These are phyloP conservation scores for Tetracladium setigerum DNA, from an alignment of 495 filamentous ascomycete genomes.

Conservation along the genomic window DNA sequence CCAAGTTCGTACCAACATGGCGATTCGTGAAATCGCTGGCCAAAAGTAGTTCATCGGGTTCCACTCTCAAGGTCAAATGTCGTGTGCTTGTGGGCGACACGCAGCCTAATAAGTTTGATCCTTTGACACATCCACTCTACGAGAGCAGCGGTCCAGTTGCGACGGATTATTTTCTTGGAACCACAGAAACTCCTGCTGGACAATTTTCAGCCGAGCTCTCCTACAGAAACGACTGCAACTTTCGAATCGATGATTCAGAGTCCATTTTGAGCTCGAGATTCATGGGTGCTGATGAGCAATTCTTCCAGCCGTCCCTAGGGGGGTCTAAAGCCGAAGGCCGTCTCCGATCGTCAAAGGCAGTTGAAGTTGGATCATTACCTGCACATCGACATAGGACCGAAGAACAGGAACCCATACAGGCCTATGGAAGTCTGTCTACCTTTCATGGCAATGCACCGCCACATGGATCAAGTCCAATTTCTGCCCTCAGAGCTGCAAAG, in stretches of 20 bases:
- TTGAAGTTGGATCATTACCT: constrained; percentile 72
- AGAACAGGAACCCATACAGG: constrained; percentile 60
- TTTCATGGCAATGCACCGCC: constrained; percentile 77
- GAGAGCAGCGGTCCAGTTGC: constrained; percentile 57
- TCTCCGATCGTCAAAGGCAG: constrained; percentile 30
- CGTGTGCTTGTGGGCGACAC: constrained; percentile 58
- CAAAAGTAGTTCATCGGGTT: constrained; percentile 51
- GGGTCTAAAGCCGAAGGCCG: constrained; percentile 18
- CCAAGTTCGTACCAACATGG: constrained; percentile 80
- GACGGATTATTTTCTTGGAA: constrained; percentile 69
- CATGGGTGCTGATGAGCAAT: constrained; percentile 84
- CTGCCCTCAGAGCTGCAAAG: constrained; percentile 65
- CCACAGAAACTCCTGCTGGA: constrained; percentile 79
- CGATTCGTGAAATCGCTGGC: constrained; percentile 70
- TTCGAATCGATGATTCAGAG: constrained; percentile 86
- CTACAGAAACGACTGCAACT: constrained; percentile 82
- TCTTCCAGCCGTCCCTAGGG: constrained; percentile 67
- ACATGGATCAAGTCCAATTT: constrained; percentile 75
- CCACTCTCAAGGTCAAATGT: constrained; percentile 68
- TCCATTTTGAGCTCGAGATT: constrained; percentile 90
- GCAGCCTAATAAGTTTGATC: constrained; percentile 45
- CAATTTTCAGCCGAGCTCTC: constrained; percentile 71
- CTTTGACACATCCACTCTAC: constrained; percentile 63
- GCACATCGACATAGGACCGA: constrained; percentile 37
- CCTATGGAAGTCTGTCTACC: constrained; percentile 89